Percentiles rank a stretch among this genome's conserved stretches.
phyloP scores from a whole-genome alignment of 1,284 basidiomycete species.

The Ceratorhiza oryzae-sativae region DNA sequence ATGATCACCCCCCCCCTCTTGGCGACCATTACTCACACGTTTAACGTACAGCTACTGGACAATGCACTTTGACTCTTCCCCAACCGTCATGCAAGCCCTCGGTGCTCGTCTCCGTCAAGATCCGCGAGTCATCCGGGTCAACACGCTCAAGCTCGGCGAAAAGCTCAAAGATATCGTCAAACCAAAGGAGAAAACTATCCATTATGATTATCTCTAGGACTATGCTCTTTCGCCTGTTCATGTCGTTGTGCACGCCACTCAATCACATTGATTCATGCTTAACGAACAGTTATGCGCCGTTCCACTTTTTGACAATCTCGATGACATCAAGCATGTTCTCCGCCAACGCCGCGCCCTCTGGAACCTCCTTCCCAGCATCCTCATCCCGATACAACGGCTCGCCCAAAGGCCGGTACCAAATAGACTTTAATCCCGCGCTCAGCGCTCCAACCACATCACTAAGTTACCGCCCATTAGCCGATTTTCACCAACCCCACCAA shows the following conservation, averaged over 20 bases:
- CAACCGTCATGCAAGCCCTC: slow-evolving; percentile 68
- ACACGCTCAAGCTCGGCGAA: slow-evolving; percentile 79
- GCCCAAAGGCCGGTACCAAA: slow-evolving; percentile 25
- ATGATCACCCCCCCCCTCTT: background rate
- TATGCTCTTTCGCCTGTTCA: background rate
- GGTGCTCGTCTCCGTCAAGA: slow-evolving; percentile 74
- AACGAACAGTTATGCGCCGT: background rate
- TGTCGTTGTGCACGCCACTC: background rate
- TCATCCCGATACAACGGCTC: background rate
- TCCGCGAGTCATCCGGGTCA: slow-evolving; percentile 83
- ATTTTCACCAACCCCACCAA: background rate
- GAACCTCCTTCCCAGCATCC: background rate
- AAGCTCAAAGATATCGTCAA: slow-evolving; percentile 70
- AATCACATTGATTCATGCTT: background rate
- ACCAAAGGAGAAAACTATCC: slow-evolving; percentile 51
- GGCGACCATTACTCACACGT: slow-evolving; percentile 23
- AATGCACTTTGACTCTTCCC: slow-evolving; percentile 87
- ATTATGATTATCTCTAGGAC: slow-evolving; percentile 1
- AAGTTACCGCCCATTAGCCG: background rate
- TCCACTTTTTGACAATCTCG: slow-evolving; percentile 28
- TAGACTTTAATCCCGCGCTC: slow-evolving; percentile 53
- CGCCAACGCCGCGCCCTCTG: background rate
- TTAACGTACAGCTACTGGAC: slow-evolving; percentile 76
- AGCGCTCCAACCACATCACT: slow-evolving; percentile 76
- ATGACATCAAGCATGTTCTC: slow-evolving; percentile 6